Evolutionary conservation across 2,329 filamentous ascomycete species (phyloP), one percentile per base, ranked within the genome.

Genomic region (Cytospora piceae): DNA sequence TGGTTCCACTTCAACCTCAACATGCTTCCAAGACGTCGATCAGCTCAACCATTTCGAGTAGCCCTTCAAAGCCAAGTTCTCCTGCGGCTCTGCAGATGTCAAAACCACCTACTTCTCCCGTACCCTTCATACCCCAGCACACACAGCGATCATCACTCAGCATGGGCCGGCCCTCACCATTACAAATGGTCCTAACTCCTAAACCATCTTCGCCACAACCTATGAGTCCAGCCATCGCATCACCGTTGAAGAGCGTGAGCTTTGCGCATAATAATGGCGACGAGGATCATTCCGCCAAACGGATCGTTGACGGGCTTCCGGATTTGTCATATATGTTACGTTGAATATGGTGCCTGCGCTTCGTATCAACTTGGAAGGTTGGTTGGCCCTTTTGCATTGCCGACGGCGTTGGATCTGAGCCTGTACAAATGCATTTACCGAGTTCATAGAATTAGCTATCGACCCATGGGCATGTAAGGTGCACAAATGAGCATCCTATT

Each of bases 321-420:
- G 72, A 78, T 60, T 67, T 78, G 22, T 74, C 75, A 2, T 78
- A 77, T 61, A 78, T 78, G 76, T 63, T 74, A 12, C 68, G 70
- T 55, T 76, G 70, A 67, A 70, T 29, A 39, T 31, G 51, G 20
- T 24, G 27, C 29, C n/a, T n/a, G 22, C 3, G 37, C 34, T 37
- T 54, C 11, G 24, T 39, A 31, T 32, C 29, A 46, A n/a, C 34
- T 20, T 20, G 22, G 62, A 56, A 32, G 49, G 42, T 64, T 3
- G 15, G 27, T 29, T 29, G 37, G 34, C 29, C 22, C 39, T 52
- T 62, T 32, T 58, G 65, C 65, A 67, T 67, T 65, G 29, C 62
- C 63, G 49, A 20, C 24, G 66, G 66, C 62, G 62, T 65, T 67
- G 17, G 31, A 24, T 58, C 15, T 55, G 27, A 20, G 29, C 27